A percentile compares a stretch with the other conserved stretches of the same genome.
Conservation (phyloP, 371 early-diverging fungal genomes). For the Mucor ambiguus region DNA sequence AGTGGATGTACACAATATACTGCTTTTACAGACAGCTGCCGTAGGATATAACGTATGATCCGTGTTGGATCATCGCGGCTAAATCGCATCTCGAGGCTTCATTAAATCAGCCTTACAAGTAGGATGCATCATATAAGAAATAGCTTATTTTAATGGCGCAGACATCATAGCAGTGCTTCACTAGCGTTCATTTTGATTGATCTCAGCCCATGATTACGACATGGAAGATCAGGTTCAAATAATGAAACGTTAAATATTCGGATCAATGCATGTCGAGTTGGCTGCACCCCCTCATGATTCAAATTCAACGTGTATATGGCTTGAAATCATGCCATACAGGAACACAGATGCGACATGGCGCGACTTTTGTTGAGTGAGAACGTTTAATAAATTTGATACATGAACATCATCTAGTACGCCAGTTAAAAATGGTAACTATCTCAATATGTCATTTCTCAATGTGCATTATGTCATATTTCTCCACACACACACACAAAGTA, state of each 20-base stretch:
- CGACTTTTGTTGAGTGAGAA: not conserved
- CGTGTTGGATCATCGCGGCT: no score
- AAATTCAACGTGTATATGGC: not conserved
- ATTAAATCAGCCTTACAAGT: no score
- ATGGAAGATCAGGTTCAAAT: not conserved
- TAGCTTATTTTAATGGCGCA: not conserved
- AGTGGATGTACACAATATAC: no score
- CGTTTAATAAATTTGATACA: not conserved
- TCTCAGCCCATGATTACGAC: not conserved
- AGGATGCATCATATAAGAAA: no score
- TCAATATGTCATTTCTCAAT: not conserved
- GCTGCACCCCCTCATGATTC: not conserved
- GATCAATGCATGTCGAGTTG: not conserved
- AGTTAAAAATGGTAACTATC: not conserved
- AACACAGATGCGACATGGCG: not conserved
- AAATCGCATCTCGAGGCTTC: no score
- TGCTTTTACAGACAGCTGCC: no score
- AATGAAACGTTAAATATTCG: not conserved
- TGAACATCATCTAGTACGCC: not conserved
- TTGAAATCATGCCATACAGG: not conserved
- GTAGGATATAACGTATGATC: no score
- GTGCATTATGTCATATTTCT: slow-evolving; percentile 3
- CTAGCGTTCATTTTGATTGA: not conserved
- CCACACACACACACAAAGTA: not conserved
- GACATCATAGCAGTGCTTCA: not conserved